Conservation (phyloP, 495 filamentous ascomycete species). For the Penicillium salamii region DNA sequence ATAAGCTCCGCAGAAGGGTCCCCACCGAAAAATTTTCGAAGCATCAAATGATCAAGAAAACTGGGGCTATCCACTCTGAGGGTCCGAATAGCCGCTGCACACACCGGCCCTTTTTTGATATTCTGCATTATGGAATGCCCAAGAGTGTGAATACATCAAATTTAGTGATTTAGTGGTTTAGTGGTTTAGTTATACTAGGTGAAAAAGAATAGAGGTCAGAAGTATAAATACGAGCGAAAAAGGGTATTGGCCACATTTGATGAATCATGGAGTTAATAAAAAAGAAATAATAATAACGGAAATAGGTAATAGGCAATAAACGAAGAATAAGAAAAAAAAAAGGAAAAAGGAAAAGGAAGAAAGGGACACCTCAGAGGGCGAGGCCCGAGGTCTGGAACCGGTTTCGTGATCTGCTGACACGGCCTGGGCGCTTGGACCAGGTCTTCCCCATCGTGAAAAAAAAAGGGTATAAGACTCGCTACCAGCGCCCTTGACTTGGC, state of each 20-base stretch:
- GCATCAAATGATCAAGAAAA: conserved; percentile 29
- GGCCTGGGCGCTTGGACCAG: conserved; percentile 16
- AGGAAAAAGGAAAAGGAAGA: background rate
- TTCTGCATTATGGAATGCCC: no score
- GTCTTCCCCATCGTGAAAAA: conserved; percentile 9
- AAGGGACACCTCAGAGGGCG: conserved; percentile 1
- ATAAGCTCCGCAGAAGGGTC: conserved; percentile 27
- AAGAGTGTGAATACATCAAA: no score
- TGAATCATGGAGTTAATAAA: background rate
- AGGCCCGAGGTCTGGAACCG: conserved; percentile 18
- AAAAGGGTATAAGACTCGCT: conserved; percentile 16
- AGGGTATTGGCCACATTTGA: no score
- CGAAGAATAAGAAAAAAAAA: conserved; percentile 1
- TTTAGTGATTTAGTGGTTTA: no score
- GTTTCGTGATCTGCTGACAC: conserved; percentile 20
- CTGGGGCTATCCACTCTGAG: conserved; percentile 13
- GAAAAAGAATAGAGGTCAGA: no score
- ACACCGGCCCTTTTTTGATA: background rate
- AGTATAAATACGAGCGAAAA: no score
- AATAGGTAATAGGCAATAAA: background rate
- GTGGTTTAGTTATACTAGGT: no score
- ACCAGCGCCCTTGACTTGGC: background rate
- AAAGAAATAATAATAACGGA: background rate
- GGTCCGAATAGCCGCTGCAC: conserved; percentile 12
- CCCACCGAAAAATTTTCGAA: conserved; percentile 32